Evolutionary conservation across 148 eudicot species (phyloP).

Genomic region (Chenopodium berlandieri): DNA sequence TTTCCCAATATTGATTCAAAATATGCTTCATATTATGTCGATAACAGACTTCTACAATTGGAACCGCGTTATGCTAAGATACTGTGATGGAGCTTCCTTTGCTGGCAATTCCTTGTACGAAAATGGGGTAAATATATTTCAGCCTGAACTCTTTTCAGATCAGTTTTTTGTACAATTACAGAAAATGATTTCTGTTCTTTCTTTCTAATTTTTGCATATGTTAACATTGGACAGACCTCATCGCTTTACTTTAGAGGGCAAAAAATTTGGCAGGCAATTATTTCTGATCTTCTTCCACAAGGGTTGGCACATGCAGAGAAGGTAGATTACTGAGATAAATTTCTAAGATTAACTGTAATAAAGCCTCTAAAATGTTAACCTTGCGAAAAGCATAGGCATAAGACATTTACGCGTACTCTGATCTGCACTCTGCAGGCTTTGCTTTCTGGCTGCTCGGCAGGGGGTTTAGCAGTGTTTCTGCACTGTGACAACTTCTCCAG

Average conservation of each 20-base stretch:
- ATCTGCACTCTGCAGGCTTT: conserved; percentile 45
- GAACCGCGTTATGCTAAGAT: conserved; percentile 94
- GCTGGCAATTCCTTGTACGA: conserved; percentile 65
- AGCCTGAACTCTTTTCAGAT: background rate
- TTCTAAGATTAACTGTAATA: too few species aligned
- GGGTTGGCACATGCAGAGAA: conserved; percentile 71
- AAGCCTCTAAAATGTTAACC: background rate
- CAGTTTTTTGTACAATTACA: background rate
- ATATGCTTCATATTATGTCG: background rate
- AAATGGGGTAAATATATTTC: conserved; percentile 60
- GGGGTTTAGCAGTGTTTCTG: conserved; percentile 78
- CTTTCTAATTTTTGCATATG: conserved; percentile 7
- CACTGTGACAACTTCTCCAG: conserved; percentile 78
- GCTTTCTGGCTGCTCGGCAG: conserved; percentile 97
- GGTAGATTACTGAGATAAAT: conserved; percentile 36
- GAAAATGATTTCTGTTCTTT: background rate
- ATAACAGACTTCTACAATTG: conserved; percentile 88
- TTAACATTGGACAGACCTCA: conserved; percentile 28
- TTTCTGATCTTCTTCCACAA: conserved; percentile 83
- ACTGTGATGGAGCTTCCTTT: conserved; percentile 98
- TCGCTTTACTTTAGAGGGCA: conserved; percentile 89
- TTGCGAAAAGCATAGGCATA: background rate
- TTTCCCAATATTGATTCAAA: background rate
- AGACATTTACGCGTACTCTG: conserved; percentile 19
- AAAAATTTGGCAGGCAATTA: conserved; percentile 83